Evolutionary conservation across 139 green algal species (phyloP).

Genomic region (Picochlorum sp.): DNA sequence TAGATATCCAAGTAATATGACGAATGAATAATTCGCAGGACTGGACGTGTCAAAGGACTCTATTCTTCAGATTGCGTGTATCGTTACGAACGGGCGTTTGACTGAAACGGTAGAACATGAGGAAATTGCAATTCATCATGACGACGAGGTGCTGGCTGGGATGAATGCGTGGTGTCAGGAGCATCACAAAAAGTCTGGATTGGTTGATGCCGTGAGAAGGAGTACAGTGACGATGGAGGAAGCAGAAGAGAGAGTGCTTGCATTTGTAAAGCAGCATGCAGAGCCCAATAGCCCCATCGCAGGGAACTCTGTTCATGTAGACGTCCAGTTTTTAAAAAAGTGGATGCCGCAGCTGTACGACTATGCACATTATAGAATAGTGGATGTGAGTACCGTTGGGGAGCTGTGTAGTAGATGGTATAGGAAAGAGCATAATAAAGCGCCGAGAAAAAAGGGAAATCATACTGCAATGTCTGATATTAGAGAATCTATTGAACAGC

Average conservation of each 20-base stretch:
- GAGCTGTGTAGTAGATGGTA: slow-evolving; percentile 59
- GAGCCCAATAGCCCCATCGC: slow-evolving; percentile 24
- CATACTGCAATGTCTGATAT: slow-evolving; percentile 89
- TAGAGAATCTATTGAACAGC: slow-evolving; percentile 72
- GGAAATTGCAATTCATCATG: slow-evolving; percentile 72
- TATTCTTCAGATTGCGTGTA: slow-evolving; percentile 84
- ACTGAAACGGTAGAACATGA: slow-evolving; percentile 54
- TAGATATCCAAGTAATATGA: no score
- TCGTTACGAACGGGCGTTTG: slow-evolving; percentile 76
- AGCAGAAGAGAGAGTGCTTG: slow-evolving; percentile 61
- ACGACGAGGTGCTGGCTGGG: slow-evolving; percentile 57
- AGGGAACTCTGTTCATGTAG: slow-evolving; percentile 79
- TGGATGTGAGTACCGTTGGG: slow-evolving; percentile 78
- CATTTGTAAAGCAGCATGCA: slow-evolving; percentile 51
- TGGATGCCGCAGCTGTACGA: slow-evolving; percentile 73
- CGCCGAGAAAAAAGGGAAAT: slow-evolving; percentile 46
- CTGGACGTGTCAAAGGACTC: slow-evolving; percentile 69
- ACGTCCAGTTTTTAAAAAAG: slow-evolving; percentile 72
- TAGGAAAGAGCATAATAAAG: slow-evolving; percentile 27
- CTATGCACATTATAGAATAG: slow-evolving; percentile 77
- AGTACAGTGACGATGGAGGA: slow-evolving; percentile 43
- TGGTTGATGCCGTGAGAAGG: slow-evolving; percentile 38
- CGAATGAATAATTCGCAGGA: slow-evolving; percentile 52
- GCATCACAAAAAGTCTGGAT: slow-evolving; percentile 62
- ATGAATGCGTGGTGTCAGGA: slow-evolving; percentile 93